Base-by-base conservation (phyloP, 352 stramenopile genomes). In the Blastocystis sp. region DNA sequence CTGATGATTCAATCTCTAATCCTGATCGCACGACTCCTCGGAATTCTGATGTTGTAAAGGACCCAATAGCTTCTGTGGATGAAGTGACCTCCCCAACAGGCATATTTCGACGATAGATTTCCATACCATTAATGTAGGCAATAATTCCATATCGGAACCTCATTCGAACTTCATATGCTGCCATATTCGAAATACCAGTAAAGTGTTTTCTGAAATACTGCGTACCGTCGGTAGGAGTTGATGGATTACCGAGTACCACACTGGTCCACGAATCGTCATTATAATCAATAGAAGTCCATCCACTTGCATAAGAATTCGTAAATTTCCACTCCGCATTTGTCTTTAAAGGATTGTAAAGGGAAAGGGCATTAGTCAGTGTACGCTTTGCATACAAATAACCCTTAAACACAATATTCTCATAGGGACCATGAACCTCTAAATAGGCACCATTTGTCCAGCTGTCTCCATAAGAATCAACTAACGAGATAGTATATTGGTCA, bases 101-200 rank as follows among this genome's bases (percentile, higher is more conserved):
- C 32, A 85, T 71, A 49, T 85, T 85, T 27, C 56, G 37, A 35
- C 74, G 74, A 49, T 42, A 85, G 9, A 85, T 56, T 1, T 85
- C 74, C 32, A 73, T 43, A 27, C 74, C 74, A 35, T 69, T 85
- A 1, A 85, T 35, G 59, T 85, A 85, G 19, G 56, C 59, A 19
- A 73, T 29, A 49, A 85, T 57, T 69, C 74, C 74, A 16, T 71
- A 67, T 12, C 24, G 24, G 37, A 52, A 67, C 14, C 42, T 46
- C 9, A 85, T 69, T 21, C 46, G 32, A 42, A 35, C 35, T 35
- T 85, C 74, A 21, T 54, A 69, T 16, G 46, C 59, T 14, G 74
- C 39, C 56, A 73, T 73, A 24, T 42, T 49, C 35, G 46, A n/a
- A 24, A 71, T 11, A 32, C 59, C 74, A 11, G 56, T 24, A n/a